Evolutionary conservation across 805 yeast species (phyloP).

Genomic region (Wickerhamomyces bovis): DNA sequence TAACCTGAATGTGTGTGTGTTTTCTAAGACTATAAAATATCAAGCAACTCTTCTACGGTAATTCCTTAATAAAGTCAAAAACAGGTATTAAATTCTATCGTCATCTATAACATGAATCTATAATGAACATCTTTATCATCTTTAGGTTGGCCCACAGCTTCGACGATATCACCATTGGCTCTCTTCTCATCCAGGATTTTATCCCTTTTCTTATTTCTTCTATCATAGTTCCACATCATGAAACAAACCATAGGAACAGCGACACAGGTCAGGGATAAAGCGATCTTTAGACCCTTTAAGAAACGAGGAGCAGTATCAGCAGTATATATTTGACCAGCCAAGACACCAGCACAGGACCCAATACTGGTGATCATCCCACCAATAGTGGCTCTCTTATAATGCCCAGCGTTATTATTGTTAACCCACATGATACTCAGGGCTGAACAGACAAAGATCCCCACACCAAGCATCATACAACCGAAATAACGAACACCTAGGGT

Average conservation of each 20-base stretch:
- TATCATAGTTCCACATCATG: slow-evolving; percentile 15
- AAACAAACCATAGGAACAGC: slow-evolving; percentile 15
- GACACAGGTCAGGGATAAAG: slow-evolving; percentile 16
- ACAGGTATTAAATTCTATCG: background rate
- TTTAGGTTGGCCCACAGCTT: slow-evolving; percentile 13
- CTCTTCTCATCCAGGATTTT: slow-evolving; percentile 6
- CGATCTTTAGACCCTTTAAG: slow-evolving; percentile 27
- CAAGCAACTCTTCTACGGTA: no score
- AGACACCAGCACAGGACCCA: slow-evolving; percentile 32
- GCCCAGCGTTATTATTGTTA: slow-evolving; percentile 35
- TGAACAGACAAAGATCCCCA: slow-evolving; percentile 35
- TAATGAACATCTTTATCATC: slow-evolving; percentile 20
- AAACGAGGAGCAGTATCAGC: slow-evolving; percentile 34
- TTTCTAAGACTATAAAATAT: no score
- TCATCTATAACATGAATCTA: slow-evolving; percentile 8
- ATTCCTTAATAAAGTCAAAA: no score
- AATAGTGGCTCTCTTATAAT: slow-evolving; percentile 34
- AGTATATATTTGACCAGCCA: slow-evolving; percentile 33
- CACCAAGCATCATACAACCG: slow-evolving; percentile 32
- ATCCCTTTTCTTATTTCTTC: slow-evolving; percentile 15
- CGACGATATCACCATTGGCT: slow-evolving; percentile 8
- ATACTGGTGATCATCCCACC: slow-evolving; percentile 31
- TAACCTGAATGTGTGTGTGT: background rate
- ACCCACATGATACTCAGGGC: slow-evolving; percentile 34
- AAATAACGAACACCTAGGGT: slow-evolving; percentile 31